These are phyloP conservation scores for Cryphonectria nitschkei DNA, from an alignment of 2,329 filamentous ascomycete species.

Conservation along the genomic window DNA sequence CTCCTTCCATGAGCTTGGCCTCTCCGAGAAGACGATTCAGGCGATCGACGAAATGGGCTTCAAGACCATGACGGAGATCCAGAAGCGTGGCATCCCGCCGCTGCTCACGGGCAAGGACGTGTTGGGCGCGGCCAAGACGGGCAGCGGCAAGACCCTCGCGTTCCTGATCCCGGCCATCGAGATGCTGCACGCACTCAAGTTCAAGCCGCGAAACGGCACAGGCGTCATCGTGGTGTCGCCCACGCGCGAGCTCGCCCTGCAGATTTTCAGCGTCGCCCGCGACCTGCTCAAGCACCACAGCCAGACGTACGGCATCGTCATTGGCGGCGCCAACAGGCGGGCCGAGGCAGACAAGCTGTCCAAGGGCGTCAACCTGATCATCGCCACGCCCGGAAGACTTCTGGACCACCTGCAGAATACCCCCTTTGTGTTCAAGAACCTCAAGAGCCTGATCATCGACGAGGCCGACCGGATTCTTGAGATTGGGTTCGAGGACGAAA, in stretches of 20 bases:
- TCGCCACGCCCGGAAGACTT: conserved; percentile 89
- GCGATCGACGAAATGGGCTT: conserved; percentile 92
- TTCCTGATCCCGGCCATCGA: conserved; percentile 95
- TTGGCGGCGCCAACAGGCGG: conserved; percentile 87
- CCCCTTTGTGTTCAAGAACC: conserved; percentile 88
- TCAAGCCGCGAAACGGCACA: conserved; percentile 93
- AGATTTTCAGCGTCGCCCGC: conserved; percentile 93
- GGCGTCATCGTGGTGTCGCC: conserved; percentile 92
- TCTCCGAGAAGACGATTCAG: conserved; percentile 87
- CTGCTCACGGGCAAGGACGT: conserved; percentile 89
- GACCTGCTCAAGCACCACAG: conserved; percentile 93
- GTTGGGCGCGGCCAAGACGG: conserved; percentile 93
- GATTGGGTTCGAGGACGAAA: conserved; percentile 98
- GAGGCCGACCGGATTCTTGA: conserved; percentile 97
- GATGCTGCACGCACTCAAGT: conserved; percentile 85
- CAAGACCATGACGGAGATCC: conserved; percentile 93
- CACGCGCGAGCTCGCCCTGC: conserved; percentile 89
- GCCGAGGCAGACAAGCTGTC: conserved; percentile 92
- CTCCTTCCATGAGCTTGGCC: conserved; percentile 78
- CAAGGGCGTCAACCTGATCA: conserved; percentile 93
- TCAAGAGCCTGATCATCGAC: conserved; percentile 91
- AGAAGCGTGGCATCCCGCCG: conserved; percentile 83
- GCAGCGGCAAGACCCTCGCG: conserved; percentile 91
- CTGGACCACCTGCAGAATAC: conserved; percentile 96
- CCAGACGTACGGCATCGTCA: conserved; percentile 94